Base-by-base conservation (phyloP, 2,329 filamentous ascomycete species). In the Cladorrhinum sp. region DNA sequence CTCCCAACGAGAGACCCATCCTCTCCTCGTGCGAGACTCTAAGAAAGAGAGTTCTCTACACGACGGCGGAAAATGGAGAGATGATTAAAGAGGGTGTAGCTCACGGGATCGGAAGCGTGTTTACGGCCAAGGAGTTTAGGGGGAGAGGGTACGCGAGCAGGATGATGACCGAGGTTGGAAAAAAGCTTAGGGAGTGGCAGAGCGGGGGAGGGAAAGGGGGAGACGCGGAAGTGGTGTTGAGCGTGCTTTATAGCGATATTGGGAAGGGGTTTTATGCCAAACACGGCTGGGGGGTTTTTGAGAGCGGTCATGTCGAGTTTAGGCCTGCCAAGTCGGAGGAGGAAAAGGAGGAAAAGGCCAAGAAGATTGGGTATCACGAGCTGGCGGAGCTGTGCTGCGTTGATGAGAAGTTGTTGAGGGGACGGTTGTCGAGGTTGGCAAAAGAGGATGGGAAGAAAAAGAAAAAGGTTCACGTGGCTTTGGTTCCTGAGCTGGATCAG, bases 71-170 rank as follows among this genome's bases (percentile, higher is more conserved):
- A 26, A 54, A 62, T 21, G 57, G 64, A 14, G 67, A 70, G 42
- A 7, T 46, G 16, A 50, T 81, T 16, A 72, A 77, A 59, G 85
- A 91, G 51, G 84, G 82, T 1, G 76, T 86, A 9, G 84, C 85
- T 16, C 88, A 96, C 74, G 92, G 89, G 4, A 83, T 96, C 60
- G 90, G 87, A 14, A 91, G 88, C 62, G 92, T 96, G n/a, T 95
- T 88, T 72, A 92, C 87, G 3, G 82, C 86, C 46, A 81, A 84
- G 0, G 79, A 85, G 68, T 85, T 85, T 72, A 77, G 91, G 60
- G 87, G 89, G 3, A 82, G 81, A 66, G 89, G 91, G 20, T 96
- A 96, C 74, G 92, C 91, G 0, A 83, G 82, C 60, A 81, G 88
- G 59, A 93, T 95, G 87, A 83, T 93, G 73, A 73, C 74, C 48